Percentiles rank a stretch among this genome's conserved stretches.
Conservation (phyloP, 768 basidiomycete species). For the Pisolithus orientalis region DNA sequence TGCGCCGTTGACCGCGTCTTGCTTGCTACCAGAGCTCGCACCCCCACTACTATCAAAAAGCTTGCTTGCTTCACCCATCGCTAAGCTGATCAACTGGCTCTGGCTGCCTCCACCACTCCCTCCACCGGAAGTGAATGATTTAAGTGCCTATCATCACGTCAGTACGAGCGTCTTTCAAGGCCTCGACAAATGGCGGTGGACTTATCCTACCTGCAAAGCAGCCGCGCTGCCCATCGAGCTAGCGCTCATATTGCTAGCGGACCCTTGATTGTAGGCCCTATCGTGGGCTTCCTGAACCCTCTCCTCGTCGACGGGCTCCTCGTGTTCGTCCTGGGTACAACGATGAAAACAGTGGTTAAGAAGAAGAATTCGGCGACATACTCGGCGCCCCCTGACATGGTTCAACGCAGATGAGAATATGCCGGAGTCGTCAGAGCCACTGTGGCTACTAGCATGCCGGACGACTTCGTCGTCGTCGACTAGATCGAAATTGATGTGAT, state of each 20-base stretch:
- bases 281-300: constrained; percentile 57
- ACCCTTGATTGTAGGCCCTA: constrained; percentile 51
- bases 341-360: background rate
- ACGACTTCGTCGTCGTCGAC: constrained; percentile 58
- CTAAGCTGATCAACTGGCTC: constrained; percentile 74
- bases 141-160: background rate
- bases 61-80: constrained; percentile 78
- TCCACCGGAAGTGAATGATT: constrained; percentile 33
- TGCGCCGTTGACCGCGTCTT: constrained; percentile 80
- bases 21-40: constrained; percentile 57
- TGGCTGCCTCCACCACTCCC: constrained; percentile 17
- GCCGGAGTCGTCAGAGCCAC: constrained; percentile 19
- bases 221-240: constrained; percentile 69
- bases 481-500: constrained; percentile 22
- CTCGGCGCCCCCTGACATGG: constrained; percentile 39
- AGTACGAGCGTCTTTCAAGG: background rate
- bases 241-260: constrained; percentile 47
- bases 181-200: background rate
- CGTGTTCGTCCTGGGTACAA: constrained; percentile 40
- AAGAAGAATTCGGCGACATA: constrained; percentile 14
- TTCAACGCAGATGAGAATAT: constrained; percentile 52
- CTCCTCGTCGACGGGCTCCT: constrained; percentile 50
- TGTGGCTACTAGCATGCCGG: constrained; percentile 50
- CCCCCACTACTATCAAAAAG: constrained; percentile 56
- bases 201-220: constrained; percentile 52